phyloP scores from a whole-genome alignment of 2,329 filamentous ascomycete species.

The Xylaria sp. region DNA sequence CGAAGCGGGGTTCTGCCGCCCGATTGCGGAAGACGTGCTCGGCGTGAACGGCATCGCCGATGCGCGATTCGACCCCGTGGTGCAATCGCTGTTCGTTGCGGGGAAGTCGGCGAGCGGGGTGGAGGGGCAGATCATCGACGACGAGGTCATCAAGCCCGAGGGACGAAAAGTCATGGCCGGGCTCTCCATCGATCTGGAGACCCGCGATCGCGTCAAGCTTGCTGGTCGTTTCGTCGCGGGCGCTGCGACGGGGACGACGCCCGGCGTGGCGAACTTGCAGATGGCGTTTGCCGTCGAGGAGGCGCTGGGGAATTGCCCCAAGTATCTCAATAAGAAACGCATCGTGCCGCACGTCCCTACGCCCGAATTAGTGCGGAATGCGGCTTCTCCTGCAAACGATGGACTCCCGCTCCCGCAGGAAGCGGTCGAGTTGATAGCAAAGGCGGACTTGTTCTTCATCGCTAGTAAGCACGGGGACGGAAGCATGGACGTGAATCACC shows the following conservation, averaged over 20 bases:
- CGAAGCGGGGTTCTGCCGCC: constrained; percentile 71
- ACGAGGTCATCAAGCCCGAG: constrained; percentile 46
- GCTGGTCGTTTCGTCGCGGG: constrained; percentile 75
- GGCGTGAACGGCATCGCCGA: constrained; percentile 72
- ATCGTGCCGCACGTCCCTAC: constrained; percentile 65
- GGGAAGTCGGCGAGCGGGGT: constrained; percentile 1
- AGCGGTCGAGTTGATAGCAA: constrained; percentile 68
- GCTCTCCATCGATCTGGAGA: constrained; percentile 71
- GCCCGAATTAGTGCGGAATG: constrained; percentile 53
- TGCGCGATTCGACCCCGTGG: constrained; percentile 73
- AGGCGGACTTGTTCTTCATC: constrained; percentile 81
- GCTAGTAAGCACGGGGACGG: constrained; percentile 69
- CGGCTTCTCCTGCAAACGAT: not conserved
- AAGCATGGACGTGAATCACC: constrained; percentile 86
- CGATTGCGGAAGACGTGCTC: constrained; percentile 70
- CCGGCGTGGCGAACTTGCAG: constrained; percentile 52
- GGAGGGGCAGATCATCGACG: constrained; percentile 38
- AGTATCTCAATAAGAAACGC: constrained; percentile 81
- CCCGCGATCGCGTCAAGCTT: constrained; percentile 77
- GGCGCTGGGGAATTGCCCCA: constrained; percentile 84
- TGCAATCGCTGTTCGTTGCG: constrained; percentile 66
- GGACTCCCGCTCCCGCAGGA: constrained; percentile 58
- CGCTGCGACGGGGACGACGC: constrained; percentile 53
- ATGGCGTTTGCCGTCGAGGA: constrained; percentile 76
- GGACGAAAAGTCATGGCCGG: constrained; percentile 59